Evolutionary conservation across 768 basidiomycete species (phyloP).

Genomic region (Epithele typhae): DNA sequence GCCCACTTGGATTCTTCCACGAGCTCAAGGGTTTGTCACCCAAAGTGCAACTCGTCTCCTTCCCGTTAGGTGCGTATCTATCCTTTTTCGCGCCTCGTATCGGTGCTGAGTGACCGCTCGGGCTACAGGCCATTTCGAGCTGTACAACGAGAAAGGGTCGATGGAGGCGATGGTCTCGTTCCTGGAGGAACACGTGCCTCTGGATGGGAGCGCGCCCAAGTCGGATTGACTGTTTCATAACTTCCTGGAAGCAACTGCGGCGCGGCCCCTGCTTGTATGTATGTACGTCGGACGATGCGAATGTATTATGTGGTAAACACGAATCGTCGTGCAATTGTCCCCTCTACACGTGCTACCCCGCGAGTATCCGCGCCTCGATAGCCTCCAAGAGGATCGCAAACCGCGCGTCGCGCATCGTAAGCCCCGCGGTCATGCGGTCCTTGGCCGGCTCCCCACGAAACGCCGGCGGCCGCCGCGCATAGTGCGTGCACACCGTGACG

Average conservation of each 20-base stretch:
- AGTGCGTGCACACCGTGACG: constrained; percentile 9
- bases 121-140: constrained; percentile 10
- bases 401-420: constrained; percentile 49
- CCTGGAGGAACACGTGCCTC: too few relatives aligned
- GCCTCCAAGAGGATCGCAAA: constrained; percentile 43
- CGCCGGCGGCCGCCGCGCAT: background rate
- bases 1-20: background rate
- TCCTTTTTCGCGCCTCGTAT: background rate
- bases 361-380: too few relatives aligned
- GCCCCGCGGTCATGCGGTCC: constrained; percentile 30
- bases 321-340: too few relatives aligned
- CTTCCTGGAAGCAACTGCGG: too few relatives aligned
- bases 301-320: too few relatives aligned
- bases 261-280: too few relatives aligned
- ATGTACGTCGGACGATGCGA: too few relatives aligned
- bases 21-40: constrained; percentile 2
- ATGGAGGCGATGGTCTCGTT: too few relatives aligned
- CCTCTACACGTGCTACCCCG: too few relatives aligned
- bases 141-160: background rate
- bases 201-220: too few relatives aligned
- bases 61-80: constrained; percentile 2
- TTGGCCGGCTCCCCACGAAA: constrained; percentile 3
- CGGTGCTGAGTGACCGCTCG: background rate
- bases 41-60: background rate
- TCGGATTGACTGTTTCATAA: too few relatives aligned